Base-by-base conservation (phyloP, 805 yeast species). In the Blastobotrys muscicola region DNA sequence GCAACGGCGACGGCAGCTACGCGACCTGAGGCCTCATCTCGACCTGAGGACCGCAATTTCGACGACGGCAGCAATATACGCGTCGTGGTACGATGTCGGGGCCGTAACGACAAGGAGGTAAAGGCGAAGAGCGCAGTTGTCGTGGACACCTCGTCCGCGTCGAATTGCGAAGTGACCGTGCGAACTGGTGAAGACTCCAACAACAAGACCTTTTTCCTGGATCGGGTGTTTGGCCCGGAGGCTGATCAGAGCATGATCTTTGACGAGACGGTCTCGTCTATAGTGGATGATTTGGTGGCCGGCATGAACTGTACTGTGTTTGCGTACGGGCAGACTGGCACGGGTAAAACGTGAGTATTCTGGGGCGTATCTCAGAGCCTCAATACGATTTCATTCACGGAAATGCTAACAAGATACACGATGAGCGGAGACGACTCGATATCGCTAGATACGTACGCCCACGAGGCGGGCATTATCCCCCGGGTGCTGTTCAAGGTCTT, bases 241-340 rank as follows among this genome's bases (percentile, higher is more conserved):
- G 79, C 90, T 2, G 86, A 78, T 53, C 96, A 87, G 60, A 64
- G 68, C 36, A 64, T 70, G 33, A 59, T 87, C 1, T 87, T 80
- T 52, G 75, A 78, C 15, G 74, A 74, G 20, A 80, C 81, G 13
- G 94, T 89, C 0, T 64, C 71, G 29, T 80, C 80, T 9, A 61
- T 78, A 43, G 70, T 81, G 39, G 69, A 72, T 20, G 95, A 89
- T 49, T 72, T 86, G 46, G 63, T 86, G 45, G 65, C 71, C 42
- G 94, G 90, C 14, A 82, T 80, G 57, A 85, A 85, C 57, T 85
- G 87, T 51, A 82, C 95, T 0, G 72, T 85, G 26, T 69, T 86
- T 51, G 94, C 92, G 0, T 87, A 87, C 62, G 96, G 96, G 4
- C 94, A 85, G 71, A 86, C 95, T 0, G 92, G 95, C 1, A 83